Percentiles rank a stretch among this genome's conserved stretches.
Conservation (phyloP, 352 stramenopile genomes). For the Phytophthora tentaculata region DNA sequence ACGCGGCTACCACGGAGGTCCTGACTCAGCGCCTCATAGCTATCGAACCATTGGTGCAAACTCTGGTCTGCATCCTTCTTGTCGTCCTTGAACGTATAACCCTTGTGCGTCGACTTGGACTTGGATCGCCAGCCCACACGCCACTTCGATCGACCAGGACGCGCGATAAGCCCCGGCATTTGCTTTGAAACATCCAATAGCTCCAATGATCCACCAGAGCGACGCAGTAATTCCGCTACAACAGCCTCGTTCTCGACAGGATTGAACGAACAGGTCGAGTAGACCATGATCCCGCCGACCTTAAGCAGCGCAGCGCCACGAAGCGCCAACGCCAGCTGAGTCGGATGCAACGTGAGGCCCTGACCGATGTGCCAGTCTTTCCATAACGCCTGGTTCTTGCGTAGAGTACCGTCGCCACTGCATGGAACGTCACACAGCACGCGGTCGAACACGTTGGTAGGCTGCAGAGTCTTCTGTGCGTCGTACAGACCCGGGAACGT, state of each 20-base stretch:
- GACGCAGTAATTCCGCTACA: constrained; percentile 94
- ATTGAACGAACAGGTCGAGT: constrained; percentile 98
- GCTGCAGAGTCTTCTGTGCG: constrained; percentile 39
- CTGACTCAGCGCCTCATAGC: constrained; percentile 60
- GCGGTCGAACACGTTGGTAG: constrained; percentile 96
- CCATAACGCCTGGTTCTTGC: constrained; percentile 97
- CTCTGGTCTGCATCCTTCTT: constrained; percentile 13
- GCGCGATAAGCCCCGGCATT: constrained; percentile 61
- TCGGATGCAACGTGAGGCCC: constrained; percentile 91
- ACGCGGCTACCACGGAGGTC: constrained; percentile 75
- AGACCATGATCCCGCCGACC: constrained; percentile 93
- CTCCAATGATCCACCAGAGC: constrained; percentile 85
- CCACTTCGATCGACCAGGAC: constrained; percentile 65
- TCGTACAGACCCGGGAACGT: constrained; percentile 93
- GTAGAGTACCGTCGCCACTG: constrained; percentile 97
- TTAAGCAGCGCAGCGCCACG: constrained; percentile 91
- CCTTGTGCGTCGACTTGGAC: constrained; percentile 87
- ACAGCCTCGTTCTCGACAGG: constrained; percentile 99
- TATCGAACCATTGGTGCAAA: constrained; percentile 83
- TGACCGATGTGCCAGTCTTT: constrained; percentile 94
- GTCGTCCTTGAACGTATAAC: constrained; percentile 64
- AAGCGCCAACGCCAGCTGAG: constrained; percentile 94
- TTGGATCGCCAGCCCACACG: constrained; percentile 88
- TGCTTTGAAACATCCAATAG: constrained; percentile 85
- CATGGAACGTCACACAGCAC: constrained; percentile 99